phyloP scores from a whole-genome alignment of 2,329 filamentous ascomycete species.

The Botrytis aclada region DNA sequence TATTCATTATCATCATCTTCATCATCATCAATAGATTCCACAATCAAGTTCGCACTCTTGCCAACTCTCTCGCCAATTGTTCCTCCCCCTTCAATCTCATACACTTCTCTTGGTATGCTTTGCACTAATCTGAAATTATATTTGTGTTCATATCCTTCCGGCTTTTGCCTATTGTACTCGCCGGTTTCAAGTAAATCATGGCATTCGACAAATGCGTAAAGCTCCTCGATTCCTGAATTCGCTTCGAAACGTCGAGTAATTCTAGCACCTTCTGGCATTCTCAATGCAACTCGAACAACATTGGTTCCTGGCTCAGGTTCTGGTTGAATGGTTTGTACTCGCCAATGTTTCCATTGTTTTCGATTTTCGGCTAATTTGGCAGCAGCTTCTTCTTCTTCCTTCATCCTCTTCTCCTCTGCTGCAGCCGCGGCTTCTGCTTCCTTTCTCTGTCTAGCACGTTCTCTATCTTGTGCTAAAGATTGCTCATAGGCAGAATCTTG shows the following conservation, averaged over 20 bases:
- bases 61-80: slow-evolving; percentile 73
- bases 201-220: slow-evolving; percentile 94
- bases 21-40: slow-evolving; percentile 62
- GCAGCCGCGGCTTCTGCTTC: slow-evolving; percentile 73
- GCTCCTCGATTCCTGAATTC: slow-evolving; percentile 70
- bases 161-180: slow-evolving; percentile 41
- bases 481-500: slow-evolving; percentile 94
- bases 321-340: slow-evolving; percentile 60
- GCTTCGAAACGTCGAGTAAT: slow-evolving; percentile 72
- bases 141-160: slow-evolving; percentile 70
- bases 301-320: slow-evolving; percentile 68
- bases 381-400: slow-evolving; percentile 58
- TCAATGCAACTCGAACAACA: slow-evolving; percentile 67
- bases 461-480: slow-evolving; percentile 81
- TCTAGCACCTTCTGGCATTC: slow-evolving; percentile 62
- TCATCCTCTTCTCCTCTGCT: slow-evolving; percentile 61
- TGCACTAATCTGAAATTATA: slow-evolving; percentile 85
- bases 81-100: slow-evolving; percentile 63
- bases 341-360: slow-evolving; percentile 77
- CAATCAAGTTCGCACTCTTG: slow-evolving; percentile 81
- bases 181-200: slow-evolving; percentile 59
- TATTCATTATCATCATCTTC: slow-evolving; percentile 29
- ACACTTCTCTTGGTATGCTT: slow-evolving; percentile 79
- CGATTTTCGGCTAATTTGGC: slow-evolving; percentile 48
- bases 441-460: slow-evolving; percentile 71